Evolutionary conservation across 306 rosid genomes (phyloP), one percentile per base, ranked within the genome.

Genomic region (Citrullus colocynthis): DNA sequence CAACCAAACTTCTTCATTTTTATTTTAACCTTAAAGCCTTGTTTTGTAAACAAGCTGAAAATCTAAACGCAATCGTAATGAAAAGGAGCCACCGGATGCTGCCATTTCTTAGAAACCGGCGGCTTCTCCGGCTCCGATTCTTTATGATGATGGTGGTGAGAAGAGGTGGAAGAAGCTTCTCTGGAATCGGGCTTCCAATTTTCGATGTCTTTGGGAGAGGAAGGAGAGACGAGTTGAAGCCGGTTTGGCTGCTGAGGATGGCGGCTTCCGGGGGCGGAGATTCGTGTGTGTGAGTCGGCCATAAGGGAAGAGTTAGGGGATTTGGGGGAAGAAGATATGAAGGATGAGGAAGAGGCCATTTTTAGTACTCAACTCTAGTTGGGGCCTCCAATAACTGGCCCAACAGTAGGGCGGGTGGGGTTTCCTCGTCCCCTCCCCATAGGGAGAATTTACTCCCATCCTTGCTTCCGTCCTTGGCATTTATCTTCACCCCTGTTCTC

Each of bases 81-180:
- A 79, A 92, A 92, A 9, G 99, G 97, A 3, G 97, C 97, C 11
- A 97, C 99, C 81, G 97, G 99, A 72, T 92, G 99, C 88, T 95
- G 97, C 99, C 99, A 95, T 70, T 80, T 95, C 83, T 92, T 88
- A 63, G 91, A 88, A 9, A 83, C 85, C 55, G 76, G 79, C 58
- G 83, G 75, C 67, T 86, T 88, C 75, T 89, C 95, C n/a, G 87
- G 30, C 42, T 82, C 90, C 24, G 79, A 51, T 12, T 45, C 74
- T 39, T 67, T 34, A 34, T 77, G 86, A 13, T 77, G 77, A 34
- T 28, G 80, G 24, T 41, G 49, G 20, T 79, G 74, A 28, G 66
- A 28, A 17, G 45, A 2, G 34, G 20, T 8, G 4, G 73, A 39
- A 4, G 73, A 66, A 18, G 8, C 18, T 7, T 44, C 7, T 80